A percentile compares a stretch with the other conserved stretches of the same genome.
These are phyloP conservation scores for Cyclotella cryptica DNA, from an alignment of 108 stramenopile species.

Conservation along the genomic window DNA sequence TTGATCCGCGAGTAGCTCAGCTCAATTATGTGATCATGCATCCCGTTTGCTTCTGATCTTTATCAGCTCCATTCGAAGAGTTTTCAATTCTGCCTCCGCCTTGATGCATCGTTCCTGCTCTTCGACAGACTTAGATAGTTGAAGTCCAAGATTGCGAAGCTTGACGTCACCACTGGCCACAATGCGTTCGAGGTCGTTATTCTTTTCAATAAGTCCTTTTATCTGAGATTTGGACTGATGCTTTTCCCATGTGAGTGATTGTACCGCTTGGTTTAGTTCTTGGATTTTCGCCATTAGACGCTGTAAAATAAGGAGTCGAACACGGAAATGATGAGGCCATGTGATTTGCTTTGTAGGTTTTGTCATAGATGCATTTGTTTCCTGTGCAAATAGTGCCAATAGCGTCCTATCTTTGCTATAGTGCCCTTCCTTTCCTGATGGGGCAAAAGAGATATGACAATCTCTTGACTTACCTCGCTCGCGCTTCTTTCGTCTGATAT, in stretches of 20 bases:
- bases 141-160: constrained; percentile 20
- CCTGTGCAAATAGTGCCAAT: too few relatives aligned
- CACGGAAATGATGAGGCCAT: too few relatives aligned
- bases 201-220: constrained; percentile 1
- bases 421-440: too few relatives aligned
- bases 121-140: constrained; percentile 28
- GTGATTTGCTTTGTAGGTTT: too few relatives aligned
- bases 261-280: constrained; percentile 25
- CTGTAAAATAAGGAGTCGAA: neutral
- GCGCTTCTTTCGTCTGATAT: constrained; percentile 36
- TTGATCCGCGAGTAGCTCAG: neutral
- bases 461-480: constrained; percentile 17
- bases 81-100: constrained; percentile 30
- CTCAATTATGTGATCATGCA: neutral
- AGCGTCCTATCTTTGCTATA: too few relatives aligned
- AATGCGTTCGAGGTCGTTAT: constrained; percentile 16
- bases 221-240: neutral
- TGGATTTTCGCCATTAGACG: constrained; percentile 44
- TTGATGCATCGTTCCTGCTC: constrained; percentile 29
- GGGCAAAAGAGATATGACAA: neutral
- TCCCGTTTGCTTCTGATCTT: neutral
- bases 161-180: constrained; percentile 28
- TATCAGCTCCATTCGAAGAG: neutral
- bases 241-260: constrained; percentile 29
- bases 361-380: too few relatives aligned